phyloP scores from a whole-genome alignment of 2,329 filamentous ascomycete species.

The Metarhizium guizhouense region DNA sequence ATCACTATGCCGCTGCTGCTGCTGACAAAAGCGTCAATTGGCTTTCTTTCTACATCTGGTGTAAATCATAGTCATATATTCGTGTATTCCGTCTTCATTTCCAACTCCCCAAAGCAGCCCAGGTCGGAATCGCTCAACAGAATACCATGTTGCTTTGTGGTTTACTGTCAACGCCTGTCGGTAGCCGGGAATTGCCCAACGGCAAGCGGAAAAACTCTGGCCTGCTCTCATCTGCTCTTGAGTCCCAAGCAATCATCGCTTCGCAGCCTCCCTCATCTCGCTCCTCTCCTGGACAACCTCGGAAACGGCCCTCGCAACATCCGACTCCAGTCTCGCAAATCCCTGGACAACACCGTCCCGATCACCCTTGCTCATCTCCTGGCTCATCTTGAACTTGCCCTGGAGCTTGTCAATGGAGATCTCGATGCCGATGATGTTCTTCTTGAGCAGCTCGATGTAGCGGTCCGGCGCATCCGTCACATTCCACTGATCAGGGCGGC shows the following conservation, averaged over 20 bases:
- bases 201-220: too few relatives aligned
- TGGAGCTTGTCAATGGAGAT: slow-evolving; percentile 45
- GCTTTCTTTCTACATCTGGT: too few relatives aligned
- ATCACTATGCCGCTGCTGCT: too few relatives aligned
- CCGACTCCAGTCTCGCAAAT: slow-evolving; percentile 31
- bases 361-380: slow-evolving; percentile 46
- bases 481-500: slow-evolving; percentile 34
- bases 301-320: slow-evolving; percentile 21
- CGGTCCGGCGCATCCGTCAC: slow-evolving; percentile 46
- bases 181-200: too few relatives aligned
- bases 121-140: too few relatives aligned
- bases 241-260: neutral
- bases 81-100: too few relatives aligned
- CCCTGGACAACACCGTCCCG: slow-evolving; percentile 47
- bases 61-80: too few relatives aligned
- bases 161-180: too few relatives aligned
- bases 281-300: slow-evolving; percentile 21
- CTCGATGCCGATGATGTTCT: slow-evolving; percentile 52
- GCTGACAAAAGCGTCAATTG: too few relatives aligned
- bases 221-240: too few relatives aligned
- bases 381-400: slow-evolving; percentile 61
- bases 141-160: too few relatives aligned
- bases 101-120: too few relatives aligned
- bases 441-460: slow-evolving; percentile 46
- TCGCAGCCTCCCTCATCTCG: slow-evolving; percentile 14